Base-by-base conservation (phyloP, 2,329 filamentous ascomycete species). In the Colletotrichum simmondsii region DNA sequence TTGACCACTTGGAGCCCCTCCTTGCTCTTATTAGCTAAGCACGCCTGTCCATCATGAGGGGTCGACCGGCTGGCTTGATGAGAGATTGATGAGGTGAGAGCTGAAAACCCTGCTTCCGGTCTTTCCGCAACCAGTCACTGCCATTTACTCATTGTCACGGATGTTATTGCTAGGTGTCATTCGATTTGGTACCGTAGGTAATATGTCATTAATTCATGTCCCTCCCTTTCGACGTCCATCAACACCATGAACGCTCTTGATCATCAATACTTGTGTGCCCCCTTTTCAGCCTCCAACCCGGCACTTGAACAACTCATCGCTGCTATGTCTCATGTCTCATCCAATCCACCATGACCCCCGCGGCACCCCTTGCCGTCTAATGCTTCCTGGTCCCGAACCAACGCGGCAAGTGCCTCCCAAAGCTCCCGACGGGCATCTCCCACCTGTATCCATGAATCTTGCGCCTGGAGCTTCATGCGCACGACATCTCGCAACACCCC, bases 381-480 rank as follows among this genome's bases (percentile, higher is more conserved):
- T 72, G 70, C 65, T 53, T 26, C 42, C 19, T 42, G 35, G n/a
- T 32, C 22, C 35, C 30, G 52, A 46, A 19, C 42, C 42, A 49
- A 19, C 16, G 42, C 42, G 42, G 42, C 42, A 49, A 49, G 42
- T 49, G 7, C 42, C 42, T 49, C 19, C 19, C 53, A 57, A 61
- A 35, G 28, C 60, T 53, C 28, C 30, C 14, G 14, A 32, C 53
- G 42, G 42, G 19, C 42, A 10, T n/a, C 56, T 56, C 22, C 70
- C n/a, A 65, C 26, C 65, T 42, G 54, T 42, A 56, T 65, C 70
- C 70, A 70, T 72, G 54, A 12, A 60, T 53, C 32, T 22, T 56
- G 54, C 53, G 49, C 66, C 30, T 19, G 19, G 16, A 52, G 35
- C 65, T 70, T 72, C 60, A 72, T 72, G 70, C 66, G 30, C 35